Conservation (phyloP, 208 protist genomes). For the Leishmania tarentolae region DNA sequence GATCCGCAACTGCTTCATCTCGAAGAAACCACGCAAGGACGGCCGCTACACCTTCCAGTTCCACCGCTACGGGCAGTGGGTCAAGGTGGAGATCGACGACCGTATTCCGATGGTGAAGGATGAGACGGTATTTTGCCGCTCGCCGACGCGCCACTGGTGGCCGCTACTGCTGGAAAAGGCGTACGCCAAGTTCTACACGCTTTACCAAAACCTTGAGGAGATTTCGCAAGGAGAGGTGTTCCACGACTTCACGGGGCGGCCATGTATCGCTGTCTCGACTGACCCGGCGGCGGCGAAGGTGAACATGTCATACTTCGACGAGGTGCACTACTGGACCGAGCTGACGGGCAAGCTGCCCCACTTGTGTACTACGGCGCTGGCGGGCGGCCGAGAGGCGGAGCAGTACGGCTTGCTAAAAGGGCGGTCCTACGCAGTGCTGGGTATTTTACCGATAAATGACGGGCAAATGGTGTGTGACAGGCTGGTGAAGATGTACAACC, state of each 20-base stretch:
- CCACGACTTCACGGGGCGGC: conserved; percentile 66
- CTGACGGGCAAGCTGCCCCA: conserved; percentile 26
- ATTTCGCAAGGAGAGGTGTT: conserved; percentile 61
- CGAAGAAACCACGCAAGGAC: conserved; percentile 54
- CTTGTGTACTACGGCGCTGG: conserved; percentile 39
- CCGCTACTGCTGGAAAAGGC: conserved; percentile 72
- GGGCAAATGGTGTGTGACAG: conserved; percentile 26
- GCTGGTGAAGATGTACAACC: conserved; percentile 59
- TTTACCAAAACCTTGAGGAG: conserved; percentile 63
- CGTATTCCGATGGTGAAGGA: conserved; percentile 60
- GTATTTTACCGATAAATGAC: conserved; percentile 33
- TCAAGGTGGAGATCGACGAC: conserved; percentile 66
- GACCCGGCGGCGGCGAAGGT: conserved; percentile 38
- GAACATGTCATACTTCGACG: conserved; percentile 45
- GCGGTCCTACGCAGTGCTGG: conserved; percentile 51
- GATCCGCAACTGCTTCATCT: conserved; percentile 56
- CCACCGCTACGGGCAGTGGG: conserved; percentile 64
- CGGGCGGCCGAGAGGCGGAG: conserved; percentile 26
- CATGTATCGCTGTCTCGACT: conserved; percentile 47
- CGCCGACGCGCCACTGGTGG: conserved; percentile 74
- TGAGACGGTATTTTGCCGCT: conserved; percentile 62
- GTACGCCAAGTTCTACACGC: conserved; percentile 86
- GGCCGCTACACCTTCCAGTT: conserved; percentile 70
- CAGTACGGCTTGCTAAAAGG: conserved; percentile 43
- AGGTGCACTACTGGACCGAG: conserved; percentile 46